These are phyloP conservation scores for Zygosaccharomyces sapae DNA, from an alignment of 1,139 yeast genomes.

Conservation along the genomic window DNA sequence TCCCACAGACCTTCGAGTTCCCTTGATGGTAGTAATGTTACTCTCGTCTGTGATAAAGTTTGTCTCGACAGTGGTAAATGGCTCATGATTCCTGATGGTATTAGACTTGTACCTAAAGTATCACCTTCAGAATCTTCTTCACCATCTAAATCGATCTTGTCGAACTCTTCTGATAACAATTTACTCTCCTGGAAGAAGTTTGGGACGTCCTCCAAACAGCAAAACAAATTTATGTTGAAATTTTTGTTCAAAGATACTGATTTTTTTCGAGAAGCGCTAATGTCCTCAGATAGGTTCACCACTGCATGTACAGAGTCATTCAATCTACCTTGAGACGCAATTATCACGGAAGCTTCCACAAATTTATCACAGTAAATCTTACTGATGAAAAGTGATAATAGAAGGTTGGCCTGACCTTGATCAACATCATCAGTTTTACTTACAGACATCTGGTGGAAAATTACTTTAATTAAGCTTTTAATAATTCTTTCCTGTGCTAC, in stretches of 20 bases:
- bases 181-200: conserved; percentile 5
- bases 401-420: conserved; percentile 32
- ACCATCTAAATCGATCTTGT: conserved; percentile 26
- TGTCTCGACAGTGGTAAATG: conserved; percentile 23
- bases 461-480: conserved; percentile 28
- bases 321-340: neutral
- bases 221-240: conserved; percentile 15
- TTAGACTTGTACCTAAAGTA: conserved; percentile 4
- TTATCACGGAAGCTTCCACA: conserved; percentile 4
- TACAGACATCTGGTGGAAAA: conserved; percentile 25
- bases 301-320: conserved; percentile 1
- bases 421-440: conserved; percentile 14
- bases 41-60: conserved; percentile 17
- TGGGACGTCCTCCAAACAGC: conserved; percentile 13
- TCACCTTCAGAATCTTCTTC: conserved; percentile 14
- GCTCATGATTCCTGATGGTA: neutral
- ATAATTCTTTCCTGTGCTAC: conserved; percentile 29
- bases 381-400: conserved; percentile 31
- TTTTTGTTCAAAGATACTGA: neutral
- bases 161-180: conserved; percentile 23
- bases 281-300: neutral
- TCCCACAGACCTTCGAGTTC: conserved; percentile 36
- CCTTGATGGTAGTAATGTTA: conserved; percentile 30
- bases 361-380: conserved; percentile 22
- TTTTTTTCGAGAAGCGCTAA: neutral